phyloP scores from a whole-genome alignment of 2,329 filamentous ascomycete genomes.

The Pyrenophora seminiperda region DNA sequence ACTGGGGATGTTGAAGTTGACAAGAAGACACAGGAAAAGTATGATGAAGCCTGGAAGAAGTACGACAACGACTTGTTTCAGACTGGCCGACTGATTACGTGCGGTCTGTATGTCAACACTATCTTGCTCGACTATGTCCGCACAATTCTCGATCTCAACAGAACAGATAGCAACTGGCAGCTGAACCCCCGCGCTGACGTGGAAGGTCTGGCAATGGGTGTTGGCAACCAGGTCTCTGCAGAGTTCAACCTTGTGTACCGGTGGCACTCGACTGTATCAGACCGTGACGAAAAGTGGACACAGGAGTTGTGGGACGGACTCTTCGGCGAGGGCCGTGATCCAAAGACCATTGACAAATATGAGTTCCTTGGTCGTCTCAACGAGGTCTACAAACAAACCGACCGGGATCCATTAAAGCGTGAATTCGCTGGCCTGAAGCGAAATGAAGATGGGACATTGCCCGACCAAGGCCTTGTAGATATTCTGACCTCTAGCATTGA shows the following conservation, averaged over 20 bases:
- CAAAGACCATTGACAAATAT: slow-evolving; percentile 59
- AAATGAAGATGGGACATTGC: slow-evolving; percentile 69
- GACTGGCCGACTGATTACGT: slow-evolving; percentile 58
- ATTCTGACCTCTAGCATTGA: slow-evolving; percentile 73
- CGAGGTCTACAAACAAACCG: slow-evolving; percentile 65
- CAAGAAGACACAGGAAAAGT: slow-evolving; percentile 24
- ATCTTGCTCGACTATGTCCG: slow-evolving; percentile 60
- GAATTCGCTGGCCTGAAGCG: slow-evolving; percentile 70
- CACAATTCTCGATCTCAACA: slow-evolving; percentile 64
- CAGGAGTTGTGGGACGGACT: slow-evolving; percentile 57
- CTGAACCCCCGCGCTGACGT: slow-evolving; percentile 76
- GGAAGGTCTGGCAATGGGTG: slow-evolving; percentile 67
- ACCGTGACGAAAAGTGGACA: slow-evolving; percentile 80
- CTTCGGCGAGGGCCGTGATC: slow-evolving; percentile 57
- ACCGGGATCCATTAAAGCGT: slow-evolving; percentile 70
- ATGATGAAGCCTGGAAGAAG: slow-evolving; percentile 42
- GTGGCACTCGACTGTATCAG: slow-evolving; percentile 81
- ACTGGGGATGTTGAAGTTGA: slow-evolving; percentile 52
- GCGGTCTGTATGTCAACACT: slow-evolving; percentile 60
- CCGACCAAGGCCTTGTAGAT: slow-evolving; percentile 75
- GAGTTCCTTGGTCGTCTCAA: slow-evolving; percentile 68
- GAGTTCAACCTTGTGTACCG: slow-evolving; percentile 90
- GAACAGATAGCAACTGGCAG: slow-evolving; percentile 77
- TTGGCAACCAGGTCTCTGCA: slow-evolving; percentile 81
- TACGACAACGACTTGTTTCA: slow-evolving; percentile 58